A percentile compares a stretch with the other conserved stretches of the same genome.
Evolutionary conservation across 1,139 yeast species (phyloP).

Genomic region (Protomyces lactucae-debilis): DNA sequence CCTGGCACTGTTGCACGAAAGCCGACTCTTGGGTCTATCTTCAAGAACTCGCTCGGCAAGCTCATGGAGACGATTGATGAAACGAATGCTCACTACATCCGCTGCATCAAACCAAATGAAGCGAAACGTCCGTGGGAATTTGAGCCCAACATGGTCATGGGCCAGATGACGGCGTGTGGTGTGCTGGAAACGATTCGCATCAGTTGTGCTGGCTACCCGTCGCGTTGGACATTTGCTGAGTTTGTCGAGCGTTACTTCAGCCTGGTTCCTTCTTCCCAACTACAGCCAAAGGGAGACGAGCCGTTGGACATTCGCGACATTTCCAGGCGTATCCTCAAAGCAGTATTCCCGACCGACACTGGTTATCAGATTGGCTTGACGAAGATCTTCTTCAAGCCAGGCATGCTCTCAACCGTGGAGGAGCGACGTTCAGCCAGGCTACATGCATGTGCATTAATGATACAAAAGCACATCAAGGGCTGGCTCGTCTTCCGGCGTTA

Average conservation of each 20-base stretch:
- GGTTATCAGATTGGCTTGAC: slow-evolving; percentile 79
- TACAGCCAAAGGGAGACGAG: slow-evolving; percentile 45
- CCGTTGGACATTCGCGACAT: slow-evolving; percentile 36
- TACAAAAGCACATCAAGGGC: slow-evolving; percentile 66
- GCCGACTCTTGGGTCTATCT: slow-evolving; percentile 92
- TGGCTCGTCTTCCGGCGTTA: slow-evolving; percentile 49
- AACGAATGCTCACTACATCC: slow-evolving; percentile 91
- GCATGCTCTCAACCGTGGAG: slow-evolving; percentile 84
- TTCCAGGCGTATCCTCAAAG: slow-evolving; percentile 62
- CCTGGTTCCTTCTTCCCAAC: slow-evolving; percentile 63
- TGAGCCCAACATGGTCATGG: slow-evolving; percentile 89
- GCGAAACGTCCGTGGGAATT: slow-evolving; percentile 93
- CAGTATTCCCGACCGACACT: slow-evolving; percentile 54
- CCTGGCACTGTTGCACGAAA: slow-evolving; percentile 56
- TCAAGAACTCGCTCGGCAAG: slow-evolving; percentile 86
- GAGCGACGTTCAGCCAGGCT: slow-evolving; percentile 76
- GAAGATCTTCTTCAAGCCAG: slow-evolving; percentile 89
- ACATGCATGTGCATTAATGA: slow-evolving; percentile 68
- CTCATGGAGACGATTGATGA: slow-evolving; percentile 89
- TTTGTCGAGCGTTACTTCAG: slow-evolving; percentile 87
- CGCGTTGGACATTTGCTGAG: slow-evolving; percentile 92
- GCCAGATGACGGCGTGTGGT: slow-evolving; percentile 97
- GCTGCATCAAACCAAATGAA: slow-evolving; percentile 97
- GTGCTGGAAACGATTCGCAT: slow-evolving; percentile 93
- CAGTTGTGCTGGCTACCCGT: slow-evolving; percentile 97